phyloP scores from a whole-genome alignment of 495 filamentous ascomycete genomes.

The Letharia columbiana region DNA sequence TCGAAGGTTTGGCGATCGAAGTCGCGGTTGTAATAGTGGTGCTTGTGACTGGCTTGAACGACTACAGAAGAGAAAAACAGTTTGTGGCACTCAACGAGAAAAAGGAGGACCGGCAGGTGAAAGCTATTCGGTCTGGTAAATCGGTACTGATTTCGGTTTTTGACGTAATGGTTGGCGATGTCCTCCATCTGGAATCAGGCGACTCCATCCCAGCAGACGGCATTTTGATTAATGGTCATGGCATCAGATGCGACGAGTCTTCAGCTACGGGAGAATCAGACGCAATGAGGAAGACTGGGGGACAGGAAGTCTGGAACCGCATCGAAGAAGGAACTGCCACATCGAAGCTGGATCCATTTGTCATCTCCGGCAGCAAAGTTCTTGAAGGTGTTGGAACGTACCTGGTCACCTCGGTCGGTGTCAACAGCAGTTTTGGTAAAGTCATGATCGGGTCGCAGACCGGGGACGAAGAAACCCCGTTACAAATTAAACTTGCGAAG shows the following conservation, averaged over 20 bases:
- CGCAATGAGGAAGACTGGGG: constrained; percentile 54
- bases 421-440: constrained; percentile 56
- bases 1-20: constrained; percentile 72
- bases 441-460: constrained; percentile 56
- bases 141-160: constrained; percentile 61
- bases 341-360: constrained; percentile 55
- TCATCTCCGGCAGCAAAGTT: constrained; percentile 57
- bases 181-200: constrained; percentile 65
- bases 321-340: constrained; percentile 46
- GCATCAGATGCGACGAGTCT: constrained; percentile 60
- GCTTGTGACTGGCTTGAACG: constrained; percentile 63
- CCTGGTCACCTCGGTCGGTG: constrained; percentile 54
- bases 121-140: constrained; percentile 67
- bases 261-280: constrained; percentile 64
- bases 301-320: constrained; percentile 49
- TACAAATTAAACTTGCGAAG: constrained; percentile 54
- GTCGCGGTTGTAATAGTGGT: constrained; percentile 71
- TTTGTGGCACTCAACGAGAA: constrained; percentile 68
- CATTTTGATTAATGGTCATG: constrained; percentile 53
- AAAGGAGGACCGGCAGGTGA: constrained; percentile 74
- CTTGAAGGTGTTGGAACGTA: constrained; percentile 58
- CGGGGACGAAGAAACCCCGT: constrained; percentile 52
- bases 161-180: constrained; percentile 64
- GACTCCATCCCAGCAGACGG: constrained; percentile 60
- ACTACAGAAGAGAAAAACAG: constrained; percentile 71